phyloP scores from a whole-genome alignment of 2,329 filamentous ascomycete species.

The Thermomyces lanuginosus region DNA sequence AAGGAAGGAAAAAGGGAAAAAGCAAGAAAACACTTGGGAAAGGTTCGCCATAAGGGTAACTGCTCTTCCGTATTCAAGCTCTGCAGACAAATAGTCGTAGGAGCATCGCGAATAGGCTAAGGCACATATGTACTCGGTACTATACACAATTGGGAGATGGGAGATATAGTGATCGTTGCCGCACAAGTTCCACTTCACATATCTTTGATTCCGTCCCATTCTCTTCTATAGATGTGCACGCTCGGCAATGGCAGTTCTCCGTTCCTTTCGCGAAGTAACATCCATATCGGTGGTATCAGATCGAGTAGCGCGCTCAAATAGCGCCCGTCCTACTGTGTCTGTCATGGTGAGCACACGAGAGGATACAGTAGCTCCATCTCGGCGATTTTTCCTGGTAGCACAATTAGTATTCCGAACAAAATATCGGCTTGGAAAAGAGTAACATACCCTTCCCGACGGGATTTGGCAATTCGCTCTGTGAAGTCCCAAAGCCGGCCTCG shows the following conservation, averaged over 20 bases:
- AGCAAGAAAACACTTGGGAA: too few relatives aligned
- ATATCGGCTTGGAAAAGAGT: neutral
- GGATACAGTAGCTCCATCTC: constrained; percentile 82
- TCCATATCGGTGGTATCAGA: constrained; percentile 13
- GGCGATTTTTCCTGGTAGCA: constrained; percentile 54
- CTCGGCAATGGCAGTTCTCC: constrained; percentile 22
- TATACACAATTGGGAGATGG: too few relatives aligned
- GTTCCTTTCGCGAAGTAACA: constrained; percentile 20
- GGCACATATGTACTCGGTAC: too few relatives aligned
- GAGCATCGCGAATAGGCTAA: too few relatives aligned
- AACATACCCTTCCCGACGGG: constrained; percentile 57
- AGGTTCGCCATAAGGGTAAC: too few relatives aligned
- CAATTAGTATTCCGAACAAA: neutral
- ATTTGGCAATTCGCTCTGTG: constrained; percentile 69
- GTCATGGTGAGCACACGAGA: constrained; percentile 63
- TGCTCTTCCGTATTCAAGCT: too few relatives aligned
- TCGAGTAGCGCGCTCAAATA: constrained; percentile 38
- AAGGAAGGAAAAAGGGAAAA: too few relatives aligned
- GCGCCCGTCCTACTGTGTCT: constrained; percentile 51
- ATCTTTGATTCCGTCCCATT: too few relatives aligned
- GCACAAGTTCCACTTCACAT: too few relatives aligned
- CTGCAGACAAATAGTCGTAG: too few relatives aligned
- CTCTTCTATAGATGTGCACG: constrained; percentile 13
- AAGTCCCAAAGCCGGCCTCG: constrained; percentile 79
- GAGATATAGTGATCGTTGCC: too few relatives aligned